Conservation (phyloP, 148 eudicot species). For the Arctostaphylos glauca region DNA sequence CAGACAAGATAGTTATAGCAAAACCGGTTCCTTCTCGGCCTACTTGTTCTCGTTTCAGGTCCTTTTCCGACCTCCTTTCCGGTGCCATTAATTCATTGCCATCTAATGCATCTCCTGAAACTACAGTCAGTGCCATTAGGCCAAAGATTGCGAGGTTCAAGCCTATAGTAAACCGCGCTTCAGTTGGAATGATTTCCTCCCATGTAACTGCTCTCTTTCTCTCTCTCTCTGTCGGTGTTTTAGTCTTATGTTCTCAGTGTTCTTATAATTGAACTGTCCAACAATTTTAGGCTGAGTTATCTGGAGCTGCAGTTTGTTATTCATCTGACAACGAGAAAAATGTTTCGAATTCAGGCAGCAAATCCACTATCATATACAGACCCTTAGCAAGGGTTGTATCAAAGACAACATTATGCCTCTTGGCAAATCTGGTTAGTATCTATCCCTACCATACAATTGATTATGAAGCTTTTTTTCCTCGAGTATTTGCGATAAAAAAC, state of each 20-base stretch:
- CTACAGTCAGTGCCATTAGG: slow-evolving; percentile 49
- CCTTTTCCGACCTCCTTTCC: slow-evolving; percentile 66
- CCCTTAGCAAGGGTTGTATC: slow-evolving; percentile 85
- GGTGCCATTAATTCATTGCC: slow-evolving; percentile 49
- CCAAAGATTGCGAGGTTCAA: slow-evolving; percentile 71
- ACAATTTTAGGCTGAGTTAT: slow-evolving; percentile 47
- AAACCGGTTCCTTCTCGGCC: slow-evolving; percentile 94
- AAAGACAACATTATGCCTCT: slow-evolving; percentile 47
- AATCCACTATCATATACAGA: slow-evolving; percentile 51
- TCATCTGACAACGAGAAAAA: slow-evolving; percentile 31
- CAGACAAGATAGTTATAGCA: slow-evolving; percentile 50
- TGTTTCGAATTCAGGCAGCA: slow-evolving; percentile 28
- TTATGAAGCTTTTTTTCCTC: too few species aligned
- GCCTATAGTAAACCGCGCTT: slow-evolving; percentile 31
- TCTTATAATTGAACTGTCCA: not conserved
- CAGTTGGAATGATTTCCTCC: slow-evolving; percentile 23
- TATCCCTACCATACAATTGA: too few species aligned
- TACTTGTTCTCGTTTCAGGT: slow-evolving; percentile 39
- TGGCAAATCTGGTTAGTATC: slow-evolving; percentile 73
- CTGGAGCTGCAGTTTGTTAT: slow-evolving; percentile 29
- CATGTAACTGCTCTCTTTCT: slow-evolving; percentile 19
- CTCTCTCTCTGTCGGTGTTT: not conserved
- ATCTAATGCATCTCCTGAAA: slow-evolving; percentile 32
- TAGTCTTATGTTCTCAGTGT: not conserved
- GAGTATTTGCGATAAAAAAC: too few species aligned